Conservation (phyloP, 2,329 filamentous ascomycete genomes). For the Plenodomus lindquistii region DNA sequence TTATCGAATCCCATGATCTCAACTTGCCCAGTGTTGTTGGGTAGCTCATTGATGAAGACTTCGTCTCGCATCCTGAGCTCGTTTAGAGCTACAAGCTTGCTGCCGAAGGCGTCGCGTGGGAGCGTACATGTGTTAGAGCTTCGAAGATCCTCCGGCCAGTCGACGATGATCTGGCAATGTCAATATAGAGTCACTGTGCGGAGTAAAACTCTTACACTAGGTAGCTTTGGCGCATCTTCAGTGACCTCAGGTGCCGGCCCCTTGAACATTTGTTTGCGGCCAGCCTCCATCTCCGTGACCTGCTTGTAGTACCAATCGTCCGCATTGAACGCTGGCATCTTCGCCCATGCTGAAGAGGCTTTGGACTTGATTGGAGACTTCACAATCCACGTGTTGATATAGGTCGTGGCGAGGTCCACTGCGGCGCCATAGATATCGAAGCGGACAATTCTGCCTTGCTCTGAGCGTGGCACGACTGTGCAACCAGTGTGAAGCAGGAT, state of each 20-base stretch:
- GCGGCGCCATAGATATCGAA: slow-evolving; percentile 33
- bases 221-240: slow-evolving; percentile 6
- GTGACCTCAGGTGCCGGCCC: slow-evolving; percentile 14
- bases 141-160: slow-evolving; percentile 30
- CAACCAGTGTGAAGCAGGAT: slow-evolving; percentile 25
- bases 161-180: slow-evolving; percentile 14
- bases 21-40: slow-evolving; percentile 13
- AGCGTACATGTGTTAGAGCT: slow-evolving; percentile 11
- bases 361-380: slow-evolving; percentile 20
- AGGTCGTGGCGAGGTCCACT: slow-evolving; percentile 20
- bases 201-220: slow-evolving; percentile 8
- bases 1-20: slow-evolving; percentile 24
- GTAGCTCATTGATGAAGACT: slow-evolving; percentile 31
- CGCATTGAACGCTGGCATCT: slow-evolving; percentile 24
- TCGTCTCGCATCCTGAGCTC: slow-evolving; percentile 28
- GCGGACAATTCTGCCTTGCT: slow-evolving; percentile 11
- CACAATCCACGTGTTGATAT: slow-evolving; percentile 36
- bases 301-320: slow-evolving; percentile 29
- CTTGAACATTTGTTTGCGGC: slow-evolving; percentile 26
- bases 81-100: slow-evolving; percentile 33
- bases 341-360: slow-evolving; percentile 33
- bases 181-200: background rate
- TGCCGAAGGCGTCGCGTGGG: slow-evolving; percentile 33
- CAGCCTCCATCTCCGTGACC: slow-evolving; percentile 15
- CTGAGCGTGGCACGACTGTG: slow-evolving; percentile 17